Evolutionary conservation across 202 grass and related monocot genomes (phyloP), one percentile per base, ranked within the genome.

Genomic region (Setaria viridis): DNA sequence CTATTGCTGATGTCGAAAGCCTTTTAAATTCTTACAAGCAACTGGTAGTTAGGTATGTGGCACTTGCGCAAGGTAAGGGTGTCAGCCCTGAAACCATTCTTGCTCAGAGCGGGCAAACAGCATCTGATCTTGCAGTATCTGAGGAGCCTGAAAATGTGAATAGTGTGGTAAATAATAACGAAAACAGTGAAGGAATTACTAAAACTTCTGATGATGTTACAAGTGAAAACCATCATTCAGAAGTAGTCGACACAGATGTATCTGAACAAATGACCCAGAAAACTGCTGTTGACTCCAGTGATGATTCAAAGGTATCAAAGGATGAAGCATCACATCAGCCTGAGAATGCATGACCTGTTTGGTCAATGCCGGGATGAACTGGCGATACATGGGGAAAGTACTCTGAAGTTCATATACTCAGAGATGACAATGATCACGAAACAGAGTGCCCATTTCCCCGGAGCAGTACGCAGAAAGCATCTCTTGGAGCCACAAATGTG

Each of bases 11-110:
- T 88, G 92, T 94, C 78, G 90, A 94, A 67, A 91, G 79, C 90
- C 93, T 99, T 63, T 83, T 96, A n/a, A 94, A 91, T 88, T 93
- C 90, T 76, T 99, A 96, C 82, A 96, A 96, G 89, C 90, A 94
- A 72, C 85, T 99, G 17, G 87, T 96, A 29, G 88, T 96, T 57
- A 80, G 84, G 77, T 94, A 96, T 50, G 85, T 94, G 53, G 84
- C 92, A 64, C 92, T 96, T 89, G 92, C 93, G 11, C 91, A 94
- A 89, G 93, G 91, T 55, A 91, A 91, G 83, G 88, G 77, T 72
- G 62, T 86, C 17, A 87, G 20, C 64, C 66, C 59, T 67, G 85
- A 86, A 87, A 77, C 82, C 32, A 42, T 70, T 70, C 46, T 33
- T 84, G 55, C 63, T 72, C 76, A 78, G 75, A 87, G 48, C n/a